Evolutionary conservation across 495 filamentous ascomycete genomes (phyloP).

Genomic region (Pyrenula aspistea): DNA sequence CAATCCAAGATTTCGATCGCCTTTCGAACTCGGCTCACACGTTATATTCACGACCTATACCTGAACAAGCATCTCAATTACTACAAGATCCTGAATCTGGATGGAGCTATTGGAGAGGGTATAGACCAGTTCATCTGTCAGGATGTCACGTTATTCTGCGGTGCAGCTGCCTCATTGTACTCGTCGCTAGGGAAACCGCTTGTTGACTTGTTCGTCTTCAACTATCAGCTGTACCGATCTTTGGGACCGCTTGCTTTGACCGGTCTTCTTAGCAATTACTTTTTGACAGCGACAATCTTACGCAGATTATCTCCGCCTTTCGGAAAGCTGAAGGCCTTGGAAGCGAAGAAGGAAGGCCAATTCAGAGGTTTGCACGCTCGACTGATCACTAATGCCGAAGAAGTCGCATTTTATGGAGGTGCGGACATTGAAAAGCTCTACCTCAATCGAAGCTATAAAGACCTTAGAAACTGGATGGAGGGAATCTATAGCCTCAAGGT

Average conservation of each 20-base stretch:
- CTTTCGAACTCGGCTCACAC: slow-evolving; percentile 88
- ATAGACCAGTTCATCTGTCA: slow-evolving; percentile 98
- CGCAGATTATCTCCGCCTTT: slow-evolving; percentile 85
- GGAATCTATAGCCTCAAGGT: slow-evolving; percentile 92
- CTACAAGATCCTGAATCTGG: slow-evolving; percentile 89
- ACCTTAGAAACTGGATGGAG: slow-evolving; percentile 90
- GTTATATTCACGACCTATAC: slow-evolving; percentile 97
- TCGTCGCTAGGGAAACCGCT: slow-evolving; percentile 94
- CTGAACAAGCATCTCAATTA: slow-evolving; percentile 89
- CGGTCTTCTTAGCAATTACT: slow-evolving; percentile 82
- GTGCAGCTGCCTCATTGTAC: slow-evolving; percentile 82
- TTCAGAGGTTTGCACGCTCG: slow-evolving; percentile 83
- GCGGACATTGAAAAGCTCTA: slow-evolving; percentile 86
- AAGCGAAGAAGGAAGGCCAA: slow-evolving; percentile 86
- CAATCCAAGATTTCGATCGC: slow-evolving; percentile 97
- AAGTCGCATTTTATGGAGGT: slow-evolving; percentile 97
- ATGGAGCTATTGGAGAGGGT: slow-evolving; percentile 83
- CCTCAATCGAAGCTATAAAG: slow-evolving; percentile 79
- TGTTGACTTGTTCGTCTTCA: slow-evolving; percentile 92
- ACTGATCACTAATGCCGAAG: slow-evolving; percentile 92
- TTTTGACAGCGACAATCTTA: slow-evolving; percentile 79
- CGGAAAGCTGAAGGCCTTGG: slow-evolving; percentile 89
- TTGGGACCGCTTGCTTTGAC: slow-evolving; percentile 80
- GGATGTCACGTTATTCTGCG: slow-evolving; percentile 90
- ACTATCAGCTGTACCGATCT: slow-evolving; percentile 88